Conservation (phyloP, 2,329 filamentous ascomycete genomes). For the Pseudocercospora ulei region DNA sequence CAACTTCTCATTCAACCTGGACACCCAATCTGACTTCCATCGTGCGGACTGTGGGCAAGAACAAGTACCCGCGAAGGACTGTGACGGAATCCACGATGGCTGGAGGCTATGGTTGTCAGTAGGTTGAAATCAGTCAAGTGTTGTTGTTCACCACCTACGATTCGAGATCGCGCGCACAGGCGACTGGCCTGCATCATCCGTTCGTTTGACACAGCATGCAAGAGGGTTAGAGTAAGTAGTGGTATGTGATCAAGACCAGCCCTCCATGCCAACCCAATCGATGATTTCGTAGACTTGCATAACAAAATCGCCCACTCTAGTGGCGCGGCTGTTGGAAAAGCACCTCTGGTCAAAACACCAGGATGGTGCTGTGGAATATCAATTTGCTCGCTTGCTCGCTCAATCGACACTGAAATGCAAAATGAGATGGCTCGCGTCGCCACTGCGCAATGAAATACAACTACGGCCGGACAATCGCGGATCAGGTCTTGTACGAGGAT, state of each 20-base stretch:
- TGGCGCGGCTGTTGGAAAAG: slow-evolving; percentile 9
- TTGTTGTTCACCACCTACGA: too few relatives aligned
- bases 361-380: slow-evolving; percentile 16
- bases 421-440: neutral
- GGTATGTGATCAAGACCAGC: slow-evolving; percentile 4
- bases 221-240: slow-evolving; percentile 6
- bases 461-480: neutral
- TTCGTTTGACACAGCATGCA: slow-evolving; percentile 1
- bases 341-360: slow-evolving; percentile 8
- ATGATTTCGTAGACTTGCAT: slow-evolving; percentile 10
- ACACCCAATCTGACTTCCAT: too few relatives aligned
- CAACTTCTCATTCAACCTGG: too few relatives aligned
- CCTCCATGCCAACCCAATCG: slow-evolving; percentile 6
- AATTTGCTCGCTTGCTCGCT: slow-evolving; percentile 20
- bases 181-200: slow-evolving; percentile 4
- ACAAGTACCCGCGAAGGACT: too few relatives aligned
- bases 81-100: too few relatives aligned
- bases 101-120: too few relatives aligned
- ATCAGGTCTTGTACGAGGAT: slow-evolving; percentile 21
- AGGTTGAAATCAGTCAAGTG: too few relatives aligned
- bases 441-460: neutral
- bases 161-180: slow-evolving; percentile 3
- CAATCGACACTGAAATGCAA: slow-evolving; percentile 17
- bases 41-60: too few relatives aligned
- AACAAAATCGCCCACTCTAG: slow-evolving; percentile 4